Evolutionary conservation across 2,329 filamentous ascomycete species (phyloP).

Genomic region (Corniculantispora saksenae): DNA sequence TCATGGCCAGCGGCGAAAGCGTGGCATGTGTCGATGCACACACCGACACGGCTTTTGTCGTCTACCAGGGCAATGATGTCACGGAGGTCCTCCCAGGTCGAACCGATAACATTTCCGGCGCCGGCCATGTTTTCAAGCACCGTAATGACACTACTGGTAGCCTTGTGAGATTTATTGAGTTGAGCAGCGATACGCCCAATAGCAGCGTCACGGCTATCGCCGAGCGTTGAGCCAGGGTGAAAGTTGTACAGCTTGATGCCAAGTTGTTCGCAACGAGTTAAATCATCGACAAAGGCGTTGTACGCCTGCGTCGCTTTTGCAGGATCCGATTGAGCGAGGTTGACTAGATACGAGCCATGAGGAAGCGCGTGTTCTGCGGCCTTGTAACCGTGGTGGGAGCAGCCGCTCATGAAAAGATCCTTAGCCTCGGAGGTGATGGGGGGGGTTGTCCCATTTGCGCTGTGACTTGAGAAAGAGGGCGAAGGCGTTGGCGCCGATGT

Average conservation of each 20-base stretch:
- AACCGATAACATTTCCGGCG: conserved; percentile 82
- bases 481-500: conserved; percentile 90
- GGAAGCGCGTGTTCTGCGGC: conserved; percentile 75
- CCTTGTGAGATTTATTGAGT: conserved; percentile 78
- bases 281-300: conserved; percentile 80
- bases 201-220: conserved; percentile 66
- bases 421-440: conserved; percentile 68
- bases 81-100: conserved; percentile 79
- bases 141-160: conserved; percentile 75
- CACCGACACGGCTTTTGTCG: conserved; percentile 81
- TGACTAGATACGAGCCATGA: conserved; percentile 95
- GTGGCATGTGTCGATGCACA: conserved; percentile 97
- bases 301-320: conserved; percentile 86
- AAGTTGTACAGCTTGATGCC: conserved; percentile 97
- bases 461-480: conserved; percentile 96
- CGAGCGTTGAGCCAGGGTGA: conserved; percentile 83
- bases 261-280: conserved; percentile 79
- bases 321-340: conserved; percentile 81
- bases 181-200: conserved; percentile 77
- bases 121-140: conserved; percentile 96
- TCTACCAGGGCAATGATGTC: conserved; percentile 80
- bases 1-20: conserved; percentile 95
- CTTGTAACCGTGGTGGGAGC: conserved; percentile 70
- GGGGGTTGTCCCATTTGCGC: conserved; percentile 88
- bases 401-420: conserved; percentile 68